Evolutionary conservation across 2,329 filamentous ascomycete genomes (phyloP), one percentile per base, ranked within the genome.

Genomic region (Claviceps digitariae): DNA sequence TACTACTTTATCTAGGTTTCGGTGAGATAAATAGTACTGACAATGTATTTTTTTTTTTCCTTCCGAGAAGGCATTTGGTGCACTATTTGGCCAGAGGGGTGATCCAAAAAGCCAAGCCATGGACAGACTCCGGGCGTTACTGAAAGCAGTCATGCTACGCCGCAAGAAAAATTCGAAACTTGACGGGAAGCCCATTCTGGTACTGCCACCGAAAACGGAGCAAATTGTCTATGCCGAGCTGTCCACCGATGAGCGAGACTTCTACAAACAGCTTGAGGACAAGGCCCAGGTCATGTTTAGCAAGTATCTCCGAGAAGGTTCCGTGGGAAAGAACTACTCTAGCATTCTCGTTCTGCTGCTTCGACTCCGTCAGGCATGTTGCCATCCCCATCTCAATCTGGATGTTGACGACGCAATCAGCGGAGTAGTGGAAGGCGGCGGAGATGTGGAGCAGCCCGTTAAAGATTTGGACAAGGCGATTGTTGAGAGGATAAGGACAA

Each of bases 291-390:
- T 87, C 2, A 74, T 80, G 47, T 87, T 94, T 73, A 91, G 87
- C 71, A 86, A 79, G 60, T 93, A 89, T 59, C 72, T 94, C 20
- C 77, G 80, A 27, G 75, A 77, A 20, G 81, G 81, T 3, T 84
- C 82, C 1, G 74, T 93, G 68, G 83, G 75, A 74, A 75, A 66
- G 73, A 75, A 64, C 54, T 95, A 95, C 63, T 85, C 84, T 8
- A 85, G 84, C 58, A 83, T 95, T 45, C 73, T 96, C 23, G 84
- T 94, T 9, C 74, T 95, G 20, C 74, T 95, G 7, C 78, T 95
- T 9, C 83, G 90, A 23, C 77, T 95, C 60, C 82, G 90, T 7
- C 90, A 95, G 67, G 81, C 87, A 59, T 77, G 73, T 61, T 69
- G 71, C 58, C 59, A 67, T 46, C 61, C 63, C 5, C 61, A 62